Conservation (phyloP, 148 eudicot species). For the Silene conica region DNA sequence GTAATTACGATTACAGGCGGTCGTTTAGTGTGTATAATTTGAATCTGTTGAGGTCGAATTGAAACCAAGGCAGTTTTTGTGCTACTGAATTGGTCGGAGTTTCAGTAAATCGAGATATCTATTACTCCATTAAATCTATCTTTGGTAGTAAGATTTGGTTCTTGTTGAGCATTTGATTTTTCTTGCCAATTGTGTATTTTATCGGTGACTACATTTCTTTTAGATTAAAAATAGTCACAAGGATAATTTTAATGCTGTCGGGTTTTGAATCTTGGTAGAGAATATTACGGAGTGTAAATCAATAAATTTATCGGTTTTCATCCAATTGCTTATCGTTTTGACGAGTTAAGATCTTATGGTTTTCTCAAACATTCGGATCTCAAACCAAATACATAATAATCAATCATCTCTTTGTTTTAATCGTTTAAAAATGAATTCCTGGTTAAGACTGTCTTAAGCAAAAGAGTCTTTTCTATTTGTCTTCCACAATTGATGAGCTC, state of each 20-base stretch:
- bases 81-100: constrained; percentile 1
- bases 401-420: background rate
- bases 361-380: no score
- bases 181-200: background rate
- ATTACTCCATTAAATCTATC: background rate
- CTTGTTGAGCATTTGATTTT: no score
- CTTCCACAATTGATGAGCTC: constrained; percentile 1
- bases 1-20: background rate
- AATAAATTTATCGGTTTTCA: no score
- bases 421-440: background rate
- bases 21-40: constrained; percentile 3
- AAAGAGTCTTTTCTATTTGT: no score
- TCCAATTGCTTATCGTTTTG: no score
- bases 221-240: background rate
- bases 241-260: no score
- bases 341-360: no score
- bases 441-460: background rate
- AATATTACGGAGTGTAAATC: no score
- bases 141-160: no score
- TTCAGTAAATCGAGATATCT: background rate
- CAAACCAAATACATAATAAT: no score
- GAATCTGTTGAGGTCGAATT: background rate
- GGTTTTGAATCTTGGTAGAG: background rate
- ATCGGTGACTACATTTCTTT: background rate
- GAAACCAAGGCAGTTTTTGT: background rate